Evolutionary conservation across 2,329 filamentous ascomycete species (phyloP).

Genomic region (Hypoxylon sp.): DNA sequence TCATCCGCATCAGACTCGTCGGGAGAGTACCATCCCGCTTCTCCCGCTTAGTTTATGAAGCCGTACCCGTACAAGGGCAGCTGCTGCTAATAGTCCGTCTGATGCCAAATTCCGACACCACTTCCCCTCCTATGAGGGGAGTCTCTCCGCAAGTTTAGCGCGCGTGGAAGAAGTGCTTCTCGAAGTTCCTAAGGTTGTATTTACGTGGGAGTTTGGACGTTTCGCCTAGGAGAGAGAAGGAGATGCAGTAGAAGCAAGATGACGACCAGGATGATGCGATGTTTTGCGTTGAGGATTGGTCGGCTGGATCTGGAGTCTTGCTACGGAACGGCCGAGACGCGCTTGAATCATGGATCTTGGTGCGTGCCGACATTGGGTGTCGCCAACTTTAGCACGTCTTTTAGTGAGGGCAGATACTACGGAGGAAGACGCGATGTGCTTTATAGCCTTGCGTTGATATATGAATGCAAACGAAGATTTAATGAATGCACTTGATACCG

Average conservation of each 20-base stretch:
- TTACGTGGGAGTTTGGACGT: not conserved
- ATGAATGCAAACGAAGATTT: not conserved
- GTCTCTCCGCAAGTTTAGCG: not conserved
- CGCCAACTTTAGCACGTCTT: not conserved
- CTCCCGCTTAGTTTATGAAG: no score
- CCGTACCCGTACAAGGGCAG: not conserved
- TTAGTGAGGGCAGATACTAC: not conserved
- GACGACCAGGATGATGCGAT: not conserved
- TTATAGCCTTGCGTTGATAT: not conserved
- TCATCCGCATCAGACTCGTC: not conserved
- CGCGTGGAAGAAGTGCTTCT: not conserved
- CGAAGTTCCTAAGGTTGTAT: not conserved
- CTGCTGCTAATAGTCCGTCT: not conserved
- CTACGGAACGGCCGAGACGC: no score
- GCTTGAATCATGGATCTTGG: no score
- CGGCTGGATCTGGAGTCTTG: not conserved
- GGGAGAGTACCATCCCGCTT: no score
- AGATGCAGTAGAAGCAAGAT: not conserved
- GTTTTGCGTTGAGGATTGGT: not conserved
- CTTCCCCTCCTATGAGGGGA: not conserved
- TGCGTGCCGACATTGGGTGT: not conserved
- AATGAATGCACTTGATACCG: not conserved
- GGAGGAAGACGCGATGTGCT: not conserved
- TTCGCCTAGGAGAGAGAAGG: not conserved
- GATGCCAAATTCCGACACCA: no score